Evolutionary conservation across 371 early-diverging fungal species (phyloP).

Genomic region (Chytridium lagenaria): DNA sequence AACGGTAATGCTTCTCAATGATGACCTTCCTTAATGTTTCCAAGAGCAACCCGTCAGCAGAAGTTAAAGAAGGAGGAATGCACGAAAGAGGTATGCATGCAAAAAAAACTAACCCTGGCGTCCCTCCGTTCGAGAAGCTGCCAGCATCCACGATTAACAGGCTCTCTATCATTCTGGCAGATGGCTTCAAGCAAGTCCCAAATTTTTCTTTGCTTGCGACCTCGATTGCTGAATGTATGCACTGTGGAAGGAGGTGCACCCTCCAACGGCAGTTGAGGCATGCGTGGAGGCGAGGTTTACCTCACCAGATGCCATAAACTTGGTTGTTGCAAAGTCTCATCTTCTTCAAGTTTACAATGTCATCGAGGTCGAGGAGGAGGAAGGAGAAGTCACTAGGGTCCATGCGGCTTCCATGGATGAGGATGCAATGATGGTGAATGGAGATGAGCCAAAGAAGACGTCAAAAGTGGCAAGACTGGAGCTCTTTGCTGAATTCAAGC

Average conservation of each 20-base stretch:
- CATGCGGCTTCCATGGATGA: constrained; percentile 18
- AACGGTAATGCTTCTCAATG: constrained; percentile 89
- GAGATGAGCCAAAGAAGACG: not conserved
- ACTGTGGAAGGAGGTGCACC: constrained; percentile 78
- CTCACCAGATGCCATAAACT: constrained; percentile 70
- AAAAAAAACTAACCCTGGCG: constrained; percentile 10
- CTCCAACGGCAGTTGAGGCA: constrained; percentile 80
- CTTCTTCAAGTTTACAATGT: constrained; percentile 84
- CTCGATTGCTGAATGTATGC: too few species aligned
- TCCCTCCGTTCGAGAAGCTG: constrained; percentile 10
- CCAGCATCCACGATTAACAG: constrained; percentile 13
- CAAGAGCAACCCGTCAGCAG: not conserved
- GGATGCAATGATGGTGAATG: not conserved
- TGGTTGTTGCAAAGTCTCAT: constrained; percentile 76
- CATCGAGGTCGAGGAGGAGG: constrained; percentile 58
- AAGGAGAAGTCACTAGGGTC: constrained; percentile 20
- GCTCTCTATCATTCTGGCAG: constrained; percentile 7
- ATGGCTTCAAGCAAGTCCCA: too few species aligned
- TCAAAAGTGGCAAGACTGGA: constrained; percentile 72
- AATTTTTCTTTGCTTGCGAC: too few species aligned
- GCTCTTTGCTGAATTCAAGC: constrained; percentile 72
- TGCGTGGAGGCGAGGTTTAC: constrained; percentile 77
- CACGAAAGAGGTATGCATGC: not conserved
- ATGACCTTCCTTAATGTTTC: constrained; percentile 70
- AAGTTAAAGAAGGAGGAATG: not conserved